These are phyloP conservation scores for Austropuccinia psidii DNA, from an alignment of 1,284 basidiomycete species.

Conservation along the genomic window DNA sequence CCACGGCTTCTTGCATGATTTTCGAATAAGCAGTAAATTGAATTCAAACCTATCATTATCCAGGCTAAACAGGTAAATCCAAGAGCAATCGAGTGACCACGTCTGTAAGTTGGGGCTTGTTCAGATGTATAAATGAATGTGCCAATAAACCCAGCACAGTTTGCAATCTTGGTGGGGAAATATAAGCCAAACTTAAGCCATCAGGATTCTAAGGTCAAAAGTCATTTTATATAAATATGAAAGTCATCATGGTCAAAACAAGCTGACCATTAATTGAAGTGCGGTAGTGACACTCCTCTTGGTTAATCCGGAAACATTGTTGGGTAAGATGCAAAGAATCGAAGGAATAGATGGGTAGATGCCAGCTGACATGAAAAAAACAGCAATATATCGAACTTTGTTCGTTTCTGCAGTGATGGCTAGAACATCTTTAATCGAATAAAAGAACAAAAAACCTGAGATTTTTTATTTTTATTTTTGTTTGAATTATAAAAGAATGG, in stretches of 20 bases:
- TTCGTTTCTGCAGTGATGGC: slow-evolving; percentile 2
- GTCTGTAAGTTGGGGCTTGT: slow-evolving; percentile 23
- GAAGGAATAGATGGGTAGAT: slow-evolving; percentile 42
- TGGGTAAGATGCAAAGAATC: slow-evolving; percentile 41
- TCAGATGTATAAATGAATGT: slow-evolving; percentile 35
- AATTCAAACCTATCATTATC: slow-evolving; percentile 7
- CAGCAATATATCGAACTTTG: slow-evolving; percentile 40
- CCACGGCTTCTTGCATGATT: slow-evolving; percentile 40
- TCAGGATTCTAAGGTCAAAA: neutral
- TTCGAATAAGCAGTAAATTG: slow-evolving; percentile 41
- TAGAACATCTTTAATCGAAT: slow-evolving; percentile 18
- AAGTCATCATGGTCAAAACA: neutral
- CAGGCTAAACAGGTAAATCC: slow-evolving; percentile 22
- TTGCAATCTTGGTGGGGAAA: slow-evolving; percentile 9
- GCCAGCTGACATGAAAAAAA: slow-evolving; percentile 43
- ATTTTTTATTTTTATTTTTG: neutral
- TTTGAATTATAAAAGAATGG: neutral
- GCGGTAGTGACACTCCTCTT: slow-evolving; percentile 42
- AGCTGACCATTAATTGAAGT: slow-evolving; percentile 41
- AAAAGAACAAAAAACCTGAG: neutral
- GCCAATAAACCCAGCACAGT: slow-evolving; percentile 23
- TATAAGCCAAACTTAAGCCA: neutral
- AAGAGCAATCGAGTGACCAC: slow-evolving; percentile 19
- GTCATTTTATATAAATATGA: neutral
- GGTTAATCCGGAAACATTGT: slow-evolving; percentile 41